A percentile compares a stretch with the other conserved stretches of the same genome.
These are phyloP conservation scores for Lizonia empirigonia DNA, from an alignment of 2,329 filamentous ascomycete species.

Conservation along the genomic window DNA sequence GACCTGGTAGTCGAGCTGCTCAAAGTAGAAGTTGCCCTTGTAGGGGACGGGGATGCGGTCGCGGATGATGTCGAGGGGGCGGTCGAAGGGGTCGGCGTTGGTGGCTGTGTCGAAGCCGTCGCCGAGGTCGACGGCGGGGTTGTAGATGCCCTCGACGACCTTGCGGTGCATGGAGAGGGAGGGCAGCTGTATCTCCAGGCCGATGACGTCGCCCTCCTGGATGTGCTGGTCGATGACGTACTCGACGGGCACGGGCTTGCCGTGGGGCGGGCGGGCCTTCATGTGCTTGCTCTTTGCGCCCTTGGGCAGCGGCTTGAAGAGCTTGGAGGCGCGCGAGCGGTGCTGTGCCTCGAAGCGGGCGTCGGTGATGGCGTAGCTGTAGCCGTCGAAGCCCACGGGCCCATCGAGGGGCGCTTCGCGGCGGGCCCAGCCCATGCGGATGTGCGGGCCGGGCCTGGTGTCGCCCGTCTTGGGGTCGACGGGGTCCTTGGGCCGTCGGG, in stretches of 20 bases:
- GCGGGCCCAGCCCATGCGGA: constrained; percentile 86
- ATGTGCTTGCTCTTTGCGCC: constrained; percentile 46
- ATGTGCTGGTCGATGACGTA: constrained; percentile 74
- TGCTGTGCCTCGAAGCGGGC: constrained; percentile 89
- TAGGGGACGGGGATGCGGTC: constrained; percentile 95
- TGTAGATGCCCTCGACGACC: constrained; percentile 84
- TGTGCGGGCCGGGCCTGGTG: constrained; percentile 60
- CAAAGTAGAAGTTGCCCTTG: constrained; percentile 92
- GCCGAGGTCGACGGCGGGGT: constrained; percentile 76
- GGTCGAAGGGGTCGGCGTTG: constrained; percentile 49
- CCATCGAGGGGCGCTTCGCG: constrained; percentile 82
- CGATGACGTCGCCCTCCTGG: constrained; percentile 89
- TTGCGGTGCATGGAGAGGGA: constrained; percentile 85
- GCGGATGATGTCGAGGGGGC: constrained; percentile 82
- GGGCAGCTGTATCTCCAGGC: constrained; percentile 88
- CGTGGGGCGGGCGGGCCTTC: constrained; percentile 47
- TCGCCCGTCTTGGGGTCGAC: constrained; percentile 43
- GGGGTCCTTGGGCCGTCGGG: constrained; percentile 49
- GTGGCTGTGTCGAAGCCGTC: constrained; percentile 60
- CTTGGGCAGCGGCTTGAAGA: constrained; percentile 59
- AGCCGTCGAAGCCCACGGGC: constrained; percentile 85
- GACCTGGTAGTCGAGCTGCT: constrained; percentile 86
- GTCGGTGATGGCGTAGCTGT: constrained; percentile 93
- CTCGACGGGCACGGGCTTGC: constrained; percentile 44
- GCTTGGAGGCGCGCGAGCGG: constrained; percentile 90